Evolutionary conservation across 23 red algal genomes (phyloP).

Genomic region (Chondrus crispus): DNA sequence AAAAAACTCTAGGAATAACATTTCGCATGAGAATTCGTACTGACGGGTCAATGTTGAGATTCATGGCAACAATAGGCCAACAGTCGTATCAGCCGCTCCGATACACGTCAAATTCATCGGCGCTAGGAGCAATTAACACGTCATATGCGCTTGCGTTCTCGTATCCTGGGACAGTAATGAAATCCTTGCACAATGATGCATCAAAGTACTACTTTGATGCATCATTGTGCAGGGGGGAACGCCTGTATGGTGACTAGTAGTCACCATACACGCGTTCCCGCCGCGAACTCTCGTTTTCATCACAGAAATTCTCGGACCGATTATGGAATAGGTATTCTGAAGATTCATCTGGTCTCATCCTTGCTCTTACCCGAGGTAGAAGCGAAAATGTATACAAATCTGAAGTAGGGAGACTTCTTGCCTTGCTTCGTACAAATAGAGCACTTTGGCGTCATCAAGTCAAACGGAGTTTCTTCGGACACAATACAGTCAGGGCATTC

Average conservation of each 20-base stretch:
- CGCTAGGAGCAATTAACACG: background rate
- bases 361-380: no score
- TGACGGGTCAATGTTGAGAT: background rate
- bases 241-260: no score
- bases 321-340: no score
- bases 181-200: background rate
- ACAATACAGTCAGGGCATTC: background rate
- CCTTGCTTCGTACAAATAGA: background rate
- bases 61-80: background rate
- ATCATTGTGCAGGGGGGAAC: no score
- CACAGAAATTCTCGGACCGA: no score
- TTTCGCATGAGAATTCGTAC: background rate
- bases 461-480: background rate
- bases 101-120: background rate
- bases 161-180: background rate
- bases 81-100: background rate
- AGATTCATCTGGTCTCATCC: no score
- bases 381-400: background rate
- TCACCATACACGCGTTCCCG: no score
- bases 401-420: background rate
- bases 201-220: no score
- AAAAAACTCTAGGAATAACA: background rate
- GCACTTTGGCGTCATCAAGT: background rate
- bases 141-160: background rate
- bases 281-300: no score